Base-by-base conservation (phyloP, 208 protist species). In the Leishmania guyanensis region DNA sequence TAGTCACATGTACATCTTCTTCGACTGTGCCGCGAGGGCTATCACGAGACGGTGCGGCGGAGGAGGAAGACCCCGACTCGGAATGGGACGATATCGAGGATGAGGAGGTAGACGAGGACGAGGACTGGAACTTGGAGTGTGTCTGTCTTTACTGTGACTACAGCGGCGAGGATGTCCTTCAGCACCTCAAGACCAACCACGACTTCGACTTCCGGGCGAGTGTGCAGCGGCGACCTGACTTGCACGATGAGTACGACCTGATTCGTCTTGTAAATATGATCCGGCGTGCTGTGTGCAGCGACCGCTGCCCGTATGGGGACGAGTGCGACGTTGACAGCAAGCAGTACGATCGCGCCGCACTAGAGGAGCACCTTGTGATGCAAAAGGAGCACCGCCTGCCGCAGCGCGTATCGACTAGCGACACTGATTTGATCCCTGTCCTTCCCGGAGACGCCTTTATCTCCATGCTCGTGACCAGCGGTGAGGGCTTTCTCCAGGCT, bases 241-340 rank as follows among this genome's bases (percentile, higher is more conserved):
- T 95, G 26, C 51, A 77, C 16, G 90, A 92, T 54, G 91, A 93
- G 82, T 96, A 96, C 80, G 94, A 97, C 72, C 56, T 93, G 17
- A 95, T 97, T 62, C 91, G 94, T 14, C 53, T 94, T 26, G 88
- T 95, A n/a, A 97, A 97, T 68, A 81, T 76, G 43, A 86, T 94
- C 48, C 91, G 94, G 3, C 82, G 88, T 2, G 85, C 86, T 60
- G 87, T 95, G 14, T 80, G 70, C 43, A 60, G 77, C 12, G 77
- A 82, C 29, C 77, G 83, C n/a, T 86, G 83, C 76, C 83, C 83
- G 36, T 78, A 75, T 60, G 75, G 75, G 20, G 79, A 77, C 62
- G 60, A 66, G 77, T 91, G 85, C 58, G 33, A 22, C 26, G 71
- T 80, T 36, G 75, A 82, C 64, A 69, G 83, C n/a, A 51, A 70